A percentile compares a stretch with the other conserved stretches of the same genome.
Evolutionary conservation across 2,329 filamentous ascomycete species (phyloP).

Genomic region (Venturia pyrina): DNA sequence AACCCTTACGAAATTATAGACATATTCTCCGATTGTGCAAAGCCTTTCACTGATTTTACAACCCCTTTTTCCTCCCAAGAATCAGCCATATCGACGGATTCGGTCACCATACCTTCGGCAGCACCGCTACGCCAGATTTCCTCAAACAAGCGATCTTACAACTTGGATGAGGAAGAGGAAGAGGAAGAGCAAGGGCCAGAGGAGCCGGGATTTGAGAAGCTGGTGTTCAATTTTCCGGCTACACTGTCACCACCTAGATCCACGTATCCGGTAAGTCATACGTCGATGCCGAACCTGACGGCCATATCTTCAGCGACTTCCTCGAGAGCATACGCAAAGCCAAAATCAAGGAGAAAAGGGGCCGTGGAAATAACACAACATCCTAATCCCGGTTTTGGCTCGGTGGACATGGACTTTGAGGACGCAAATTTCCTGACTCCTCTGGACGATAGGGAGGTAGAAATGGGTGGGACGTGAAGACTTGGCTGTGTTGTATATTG

Average conservation of each 20-base stretch:
- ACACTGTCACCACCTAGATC: not conserved
- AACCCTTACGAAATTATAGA: slow-evolving; percentile 17
- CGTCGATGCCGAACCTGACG: slow-evolving; percentile 12
- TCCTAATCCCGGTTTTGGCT: slow-evolving; percentile 18
- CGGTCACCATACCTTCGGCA: slow-evolving; percentile 16
- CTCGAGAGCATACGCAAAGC: slow-evolving; percentile 1
- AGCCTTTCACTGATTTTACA: slow-evolving; percentile 21
- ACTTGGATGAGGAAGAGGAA: slow-evolving; percentile 27
- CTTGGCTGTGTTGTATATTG: not conserved
- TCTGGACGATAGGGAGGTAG: slow-evolving; percentile 17
- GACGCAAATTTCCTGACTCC: slow-evolving; percentile 52
- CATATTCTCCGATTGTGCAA: slow-evolving; percentile 23
- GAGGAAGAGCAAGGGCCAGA: slow-evolving; percentile 27
- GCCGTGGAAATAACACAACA: slow-evolving; percentile 27
- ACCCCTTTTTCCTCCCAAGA: slow-evolving; percentile 23
- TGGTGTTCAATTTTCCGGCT: not conserved
- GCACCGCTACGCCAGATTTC: slow-evolving; percentile 23
- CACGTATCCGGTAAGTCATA: slow-evolving; percentile 17
- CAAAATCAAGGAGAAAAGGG: slow-evolving; percentile 16
- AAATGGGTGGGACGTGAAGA: slow-evolving; percentile 13
- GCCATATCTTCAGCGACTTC: not conserved
- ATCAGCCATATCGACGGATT: slow-evolving; percentile 20
- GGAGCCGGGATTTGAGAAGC: slow-evolving; percentile 24
- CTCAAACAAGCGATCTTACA: slow-evolving; percentile 31
- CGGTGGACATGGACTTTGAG: slow-evolving; percentile 48